phyloP scores from a whole-genome alignment of 176 grass and related monocot species.

The Carex cristatella region DNA sequence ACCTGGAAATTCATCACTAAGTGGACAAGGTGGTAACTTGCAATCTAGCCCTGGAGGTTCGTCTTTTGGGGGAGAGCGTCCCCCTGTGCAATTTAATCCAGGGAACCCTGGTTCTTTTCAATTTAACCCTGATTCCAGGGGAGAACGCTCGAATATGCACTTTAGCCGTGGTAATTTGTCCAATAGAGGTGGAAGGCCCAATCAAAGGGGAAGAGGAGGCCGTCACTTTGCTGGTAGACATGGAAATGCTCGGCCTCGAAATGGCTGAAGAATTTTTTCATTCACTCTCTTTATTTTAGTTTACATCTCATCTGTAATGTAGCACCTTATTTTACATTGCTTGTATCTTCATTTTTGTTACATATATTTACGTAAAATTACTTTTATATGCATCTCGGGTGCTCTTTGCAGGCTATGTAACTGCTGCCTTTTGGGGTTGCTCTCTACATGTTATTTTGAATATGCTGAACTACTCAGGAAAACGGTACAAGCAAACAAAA shows the following conservation, averaged over 20 bases:
- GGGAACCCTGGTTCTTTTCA: slow-evolving; percentile 6
- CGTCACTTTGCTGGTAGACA: slow-evolving; percentile 22
- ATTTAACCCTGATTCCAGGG: not conserved
- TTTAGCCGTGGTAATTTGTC: slow-evolving; percentile 43
- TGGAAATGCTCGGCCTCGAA: not conserved
- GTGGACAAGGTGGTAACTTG: not conserved
- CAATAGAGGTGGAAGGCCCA: slow-evolving; percentile 35
- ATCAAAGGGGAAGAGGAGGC: slow-evolving; percentile 48
- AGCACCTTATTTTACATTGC: not conserved
- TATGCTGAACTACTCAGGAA: not conserved
- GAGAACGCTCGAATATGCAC: slow-evolving; percentile 1
- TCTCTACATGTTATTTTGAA: not conserved
- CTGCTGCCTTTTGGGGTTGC: not conserved
- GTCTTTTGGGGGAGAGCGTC: not conserved
- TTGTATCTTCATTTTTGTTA: not conserved
- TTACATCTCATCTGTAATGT: not conserved
- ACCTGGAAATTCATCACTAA: not conserved
- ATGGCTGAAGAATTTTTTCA: not conserved
- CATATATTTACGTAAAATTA: not conserved
- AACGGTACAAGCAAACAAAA: not conserved
- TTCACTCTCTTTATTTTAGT: not conserved
- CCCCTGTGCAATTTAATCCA: slow-evolving; percentile 14
- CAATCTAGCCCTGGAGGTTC: not conserved
- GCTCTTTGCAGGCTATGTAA: not conserved
- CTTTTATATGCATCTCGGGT: not conserved